Conservation (phyloP, 2,329 filamentous ascomycete genomes). For the Geosmithia putterillii region DNA sequence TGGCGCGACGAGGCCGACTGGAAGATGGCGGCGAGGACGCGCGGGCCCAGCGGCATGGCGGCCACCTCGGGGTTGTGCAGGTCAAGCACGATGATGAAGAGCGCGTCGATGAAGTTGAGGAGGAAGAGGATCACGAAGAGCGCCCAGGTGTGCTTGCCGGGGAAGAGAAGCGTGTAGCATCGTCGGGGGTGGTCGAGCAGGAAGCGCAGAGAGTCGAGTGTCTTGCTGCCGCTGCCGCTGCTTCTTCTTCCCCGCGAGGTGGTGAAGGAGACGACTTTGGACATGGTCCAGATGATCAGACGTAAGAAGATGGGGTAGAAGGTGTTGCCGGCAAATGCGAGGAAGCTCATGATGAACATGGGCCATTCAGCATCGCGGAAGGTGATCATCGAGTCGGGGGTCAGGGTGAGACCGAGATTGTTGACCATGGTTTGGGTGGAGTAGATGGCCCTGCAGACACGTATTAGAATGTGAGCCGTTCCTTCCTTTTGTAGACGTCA, state of each 20-base stretch:
- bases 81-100: conserved; percentile 39
- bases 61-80: conserved; percentile 38
- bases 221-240: conserved; percentile 8
- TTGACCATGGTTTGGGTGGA: conserved; percentile 36
- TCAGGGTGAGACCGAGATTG: conserved; percentile 42
- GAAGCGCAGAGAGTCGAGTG: conserved; percentile 36
- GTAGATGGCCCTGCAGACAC: conserved; percentile 34
- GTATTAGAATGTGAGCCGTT: background rate
- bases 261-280: conserved; percentile 27
- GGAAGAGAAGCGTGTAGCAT: conserved; percentile 52
- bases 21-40: conserved; percentile 44
- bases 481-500: background rate
- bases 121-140: conserved; percentile 35
- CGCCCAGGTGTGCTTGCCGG: conserved; percentile 45
- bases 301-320: conserved; percentile 46
- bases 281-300: conserved; percentile 43
- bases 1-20: conserved; percentile 38
- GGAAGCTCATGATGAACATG: conserved; percentile 32
- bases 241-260: no score
- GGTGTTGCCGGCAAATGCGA: conserved; percentile 40
- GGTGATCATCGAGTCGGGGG: conserved; percentile 39
- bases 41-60: conserved; percentile 26
- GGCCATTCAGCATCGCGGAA: conserved; percentile 30
- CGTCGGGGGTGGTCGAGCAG: conserved; percentile 50
- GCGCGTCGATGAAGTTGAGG: conserved; percentile 40